Percentiles rank a stretch among this genome's conserved stretches.
phyloP scores from a whole-genome alignment of 2,329 filamentous ascomycete genomes.

The Trichoderma oligosporum region DNA sequence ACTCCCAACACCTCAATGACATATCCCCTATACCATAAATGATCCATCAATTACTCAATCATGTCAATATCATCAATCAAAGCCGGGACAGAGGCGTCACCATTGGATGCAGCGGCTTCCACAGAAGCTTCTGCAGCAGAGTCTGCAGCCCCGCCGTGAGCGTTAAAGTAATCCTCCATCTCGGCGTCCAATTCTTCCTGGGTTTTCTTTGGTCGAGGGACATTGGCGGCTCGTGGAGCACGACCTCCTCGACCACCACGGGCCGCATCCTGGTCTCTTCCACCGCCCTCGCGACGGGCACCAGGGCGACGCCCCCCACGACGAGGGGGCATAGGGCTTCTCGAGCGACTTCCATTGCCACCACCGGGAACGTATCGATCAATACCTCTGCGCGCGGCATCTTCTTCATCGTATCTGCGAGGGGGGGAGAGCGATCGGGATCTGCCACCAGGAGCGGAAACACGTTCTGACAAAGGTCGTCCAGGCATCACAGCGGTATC shows the following conservation, averaged over 20 bases:
- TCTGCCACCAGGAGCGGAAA: slow-evolving; percentile 52
- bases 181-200: slow-evolving; percentile 92
- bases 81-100: slow-evolving; percentile 28
- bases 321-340: slow-evolving; percentile 56
- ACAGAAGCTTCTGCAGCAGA: slow-evolving; percentile 20
- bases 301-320: slow-evolving; percentile 52
- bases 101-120: slow-evolving; percentile 34
- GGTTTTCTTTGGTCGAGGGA: slow-evolving; percentile 71
- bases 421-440: slow-evolving; percentile 60
- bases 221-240: slow-evolving; percentile 55
- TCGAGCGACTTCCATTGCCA: slow-evolving; percentile 48
- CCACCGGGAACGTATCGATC: slow-evolving; percentile 74
- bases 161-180: slow-evolving; percentile 89
- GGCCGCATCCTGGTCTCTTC: slow-evolving; percentile 34
- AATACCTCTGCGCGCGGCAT: slow-evolving; percentile 62
- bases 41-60: slow-evolving; percentile 52
- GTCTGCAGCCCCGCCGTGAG: slow-evolving; percentile 30
- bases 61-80: slow-evolving; percentile 62
- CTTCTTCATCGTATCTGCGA: slow-evolving; percentile 48
- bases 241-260: slow-evolving; percentile 33
- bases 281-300: slow-evolving; percentile 40
- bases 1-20: slow-evolving; percentile 18
- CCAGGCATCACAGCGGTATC: slow-evolving; percentile 53
- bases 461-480: slow-evolving; percentile 57
- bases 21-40: slow-evolving; percentile 24